Evolutionary conservation across 495 filamentous ascomycete species (phyloP), one percentile per base, ranked within the genome.

Genomic region (Penicillium flavigenum): DNA sequence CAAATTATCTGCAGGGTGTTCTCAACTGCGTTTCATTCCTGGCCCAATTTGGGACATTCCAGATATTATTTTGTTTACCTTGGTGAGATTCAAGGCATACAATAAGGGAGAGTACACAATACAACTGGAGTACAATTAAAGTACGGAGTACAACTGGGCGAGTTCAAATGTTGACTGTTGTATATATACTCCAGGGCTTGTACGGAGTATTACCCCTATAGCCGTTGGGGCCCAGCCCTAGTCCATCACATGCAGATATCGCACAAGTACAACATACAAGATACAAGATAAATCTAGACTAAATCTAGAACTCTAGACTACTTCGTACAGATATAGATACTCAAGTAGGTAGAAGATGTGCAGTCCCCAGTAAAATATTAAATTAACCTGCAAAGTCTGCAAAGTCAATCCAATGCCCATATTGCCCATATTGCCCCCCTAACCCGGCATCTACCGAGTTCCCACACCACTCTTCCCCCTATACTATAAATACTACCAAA

Each of bases 361-460:
- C 36, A 39, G 16, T 17, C 36, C 6, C 36, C 11, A 34, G 31
- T 17, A 2, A 3, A 39, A n/a, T 16, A 38, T 38, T 38, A 38
- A 38, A 36, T 36, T 36, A 36, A 31, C 29, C 0, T 31, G 29
- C 29, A 14, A 36, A 36, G 12, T 31, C 10, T 36, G 32, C 5
- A 38, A 38, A 16, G 5, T 38, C n/a, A 17, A 39, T 29, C 20
- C 5, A 16, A 38, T 26, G 24, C 24, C 24, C 24, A 26, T 26
- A 6, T 26, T 26, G 4, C 24, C 5, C 16, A 38, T 38, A 26
- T 36, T 31, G 31, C 20, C 19, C 51, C 51, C 52, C 43, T 47
- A 19, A 20, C 26, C 45, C 57, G 61, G 61, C 57, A 48, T 39
- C 31, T 61, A 29, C 62, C 62, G 54, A 60, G 57, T 49, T 41